Evolutionary conservation across 768 basidiomycete genomes (phyloP), one percentile per base, ranked within the genome.

Genomic region (Tricholoma terreum): DNA sequence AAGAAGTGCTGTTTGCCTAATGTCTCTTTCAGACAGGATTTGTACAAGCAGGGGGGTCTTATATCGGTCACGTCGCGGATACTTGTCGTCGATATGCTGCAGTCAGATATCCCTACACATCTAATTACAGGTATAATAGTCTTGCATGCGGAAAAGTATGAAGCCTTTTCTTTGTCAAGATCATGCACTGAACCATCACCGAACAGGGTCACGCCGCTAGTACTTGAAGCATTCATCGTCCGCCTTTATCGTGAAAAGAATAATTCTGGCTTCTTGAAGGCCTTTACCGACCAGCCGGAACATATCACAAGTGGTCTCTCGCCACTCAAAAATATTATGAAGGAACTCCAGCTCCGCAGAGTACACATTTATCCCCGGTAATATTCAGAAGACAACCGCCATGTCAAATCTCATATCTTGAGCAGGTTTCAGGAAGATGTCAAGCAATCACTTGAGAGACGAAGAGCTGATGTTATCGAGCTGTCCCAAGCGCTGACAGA

Each of bases 231-330:
- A 0, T 99, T 98, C 74, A 92, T 98, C 35, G 88, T 94, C 50
- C 85, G 95, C 2, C 75, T 97, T 2, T 98, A 89, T 68, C 84
- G 96, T 40, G 88, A 97, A 71, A 85, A 88, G 74, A 99, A 98
- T 75, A 84, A 81, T 68, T 79, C 77, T 2, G 96, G 96, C 1
- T 99, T 98, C 71, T 76, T 98, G 61, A 98, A 99, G 71, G 97
- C 94, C 0, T 97, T 99, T 67, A 92, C 94, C 2, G 97, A 98
- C 70, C 90, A 98, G 65, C 94, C 96, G 4, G 97, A 98, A 69
- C 85, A 89, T 60, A 97, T 99, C 59, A 94, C 90, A 0, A 92
- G 85, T 60, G 96, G 95, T 1, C 73, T 98, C 69, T 93, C 92
- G 1, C 97, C 97, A 1, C 76, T 99, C 19, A 90, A 87, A 65